Evolutionary conservation across 306 rosid species (phyloP).

Genomic region (Medicago lupulina): DNA sequence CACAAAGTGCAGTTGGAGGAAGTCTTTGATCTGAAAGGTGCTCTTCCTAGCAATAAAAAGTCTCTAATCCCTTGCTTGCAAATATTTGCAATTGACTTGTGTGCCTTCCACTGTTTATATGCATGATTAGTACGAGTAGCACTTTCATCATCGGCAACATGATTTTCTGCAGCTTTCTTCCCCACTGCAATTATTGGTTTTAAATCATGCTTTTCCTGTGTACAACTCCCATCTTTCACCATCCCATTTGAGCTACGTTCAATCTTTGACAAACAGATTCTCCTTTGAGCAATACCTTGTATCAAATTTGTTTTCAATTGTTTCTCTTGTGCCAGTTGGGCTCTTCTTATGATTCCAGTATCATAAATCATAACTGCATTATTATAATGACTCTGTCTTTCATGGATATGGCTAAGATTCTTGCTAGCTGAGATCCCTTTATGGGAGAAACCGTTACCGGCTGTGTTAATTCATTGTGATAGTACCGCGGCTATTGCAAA

Average conservation of each 20-base stretch:
- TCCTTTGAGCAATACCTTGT: conserved; percentile 59
- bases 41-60: conserved; percentile 43
- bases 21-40: conserved; percentile 37
- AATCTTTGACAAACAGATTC: conserved; percentile 48
- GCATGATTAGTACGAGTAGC: conserved; percentile 12
- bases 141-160: conserved; percentile 42
- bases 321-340: conserved; percentile 43
- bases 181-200: conserved; percentile 54
- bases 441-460: too few relatives aligned
- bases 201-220: conserved; percentile 43
- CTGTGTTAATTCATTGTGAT: too few relatives aligned
- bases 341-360: conserved; percentile 53
- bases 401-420: conserved; percentile 37
- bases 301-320: neutral
- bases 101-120: too few relatives aligned
- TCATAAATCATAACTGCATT: conserved; percentile 29
- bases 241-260: conserved; percentile 13
- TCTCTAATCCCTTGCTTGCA: too few relatives aligned
- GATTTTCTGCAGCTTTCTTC: conserved; percentile 46
- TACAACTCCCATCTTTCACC: neutral
- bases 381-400: neutral
- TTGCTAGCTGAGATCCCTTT: too few relatives aligned
- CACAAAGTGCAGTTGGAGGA: conserved; percentile 36
- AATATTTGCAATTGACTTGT: too few relatives aligned
- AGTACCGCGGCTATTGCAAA: too few relatives aligned